Percentiles rank a stretch among this genome's conserved stretches.
Evolutionary conservation across 306 rosid species (phyloP).

Genomic region (Datisca glomerata): DNA sequence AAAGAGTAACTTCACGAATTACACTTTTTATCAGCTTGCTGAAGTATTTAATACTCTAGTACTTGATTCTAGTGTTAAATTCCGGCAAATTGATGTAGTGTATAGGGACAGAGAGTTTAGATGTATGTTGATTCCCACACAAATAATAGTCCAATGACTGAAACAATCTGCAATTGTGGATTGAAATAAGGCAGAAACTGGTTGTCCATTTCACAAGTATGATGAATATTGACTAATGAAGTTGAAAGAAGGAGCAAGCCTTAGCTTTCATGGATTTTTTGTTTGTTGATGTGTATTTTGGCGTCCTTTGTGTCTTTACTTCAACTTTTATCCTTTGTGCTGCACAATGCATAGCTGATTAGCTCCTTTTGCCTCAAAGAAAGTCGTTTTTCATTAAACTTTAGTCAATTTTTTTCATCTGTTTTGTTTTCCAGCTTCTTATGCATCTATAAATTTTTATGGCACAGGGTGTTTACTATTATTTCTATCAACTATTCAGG

Average conservation of each 20-base stretch:
- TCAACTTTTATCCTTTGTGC: neutral
- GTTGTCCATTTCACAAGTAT: neutral
- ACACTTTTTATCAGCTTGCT: too few relatives aligned
- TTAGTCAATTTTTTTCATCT: slow-evolving; percentile 4
- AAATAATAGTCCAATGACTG: too few relatives aligned
- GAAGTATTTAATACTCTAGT: too few relatives aligned
- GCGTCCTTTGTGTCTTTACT: neutral
- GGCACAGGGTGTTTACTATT: slow-evolving; percentile 98
- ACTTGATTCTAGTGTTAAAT: too few relatives aligned
- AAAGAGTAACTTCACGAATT: too few relatives aligned
- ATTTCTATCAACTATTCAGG: slow-evolving; percentile 99
- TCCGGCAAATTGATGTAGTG: too few relatives aligned
- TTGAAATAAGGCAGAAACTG: neutral
- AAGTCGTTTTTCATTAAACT: neutral
- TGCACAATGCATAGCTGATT: neutral
- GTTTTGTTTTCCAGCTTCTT: slow-evolving; percentile 29
- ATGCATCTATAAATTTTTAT: slow-evolving; percentile 31
- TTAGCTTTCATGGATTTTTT: neutral
- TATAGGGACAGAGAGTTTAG: too few relatives aligned
- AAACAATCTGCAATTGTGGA: slow-evolving; percentile 2
- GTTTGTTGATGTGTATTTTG: neutral
- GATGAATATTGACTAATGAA: neutral
- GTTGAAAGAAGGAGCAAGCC: neutral
- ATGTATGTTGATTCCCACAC: too few relatives aligned
- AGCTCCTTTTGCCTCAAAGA: slow-evolving; percentile 1